phyloP scores from a whole-genome alignment of 805 yeast genomes.

The Kodamaea kaohsiungensis region DNA sequence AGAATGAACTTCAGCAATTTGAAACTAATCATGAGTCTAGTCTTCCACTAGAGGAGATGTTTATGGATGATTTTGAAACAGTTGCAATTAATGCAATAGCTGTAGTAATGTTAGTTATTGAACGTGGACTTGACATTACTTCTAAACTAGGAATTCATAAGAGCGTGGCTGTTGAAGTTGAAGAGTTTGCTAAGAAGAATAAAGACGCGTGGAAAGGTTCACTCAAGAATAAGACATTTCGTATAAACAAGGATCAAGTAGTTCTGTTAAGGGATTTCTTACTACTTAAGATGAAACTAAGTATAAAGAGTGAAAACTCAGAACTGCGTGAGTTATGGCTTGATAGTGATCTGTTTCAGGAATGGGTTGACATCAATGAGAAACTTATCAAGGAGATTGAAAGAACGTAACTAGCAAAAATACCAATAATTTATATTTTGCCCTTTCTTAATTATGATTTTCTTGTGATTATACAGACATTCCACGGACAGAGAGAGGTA shows the following conservation, averaged over 20 bases:
- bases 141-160: neutral
- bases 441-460: no score
- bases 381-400: neutral
- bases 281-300: neutral
- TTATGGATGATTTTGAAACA: neutral
- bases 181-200: slow-evolving; percentile 4
- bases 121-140: neutral
- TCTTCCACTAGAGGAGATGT: neutral
- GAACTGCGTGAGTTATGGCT: neutral
- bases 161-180: neutral
- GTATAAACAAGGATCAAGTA: neutral
- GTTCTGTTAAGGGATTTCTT: neutral
- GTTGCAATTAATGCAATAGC: neutral
- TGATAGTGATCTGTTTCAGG: neutral
- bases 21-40: neutral
- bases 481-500: no score
- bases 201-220: neutral
- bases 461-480: no score
- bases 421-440: no score
- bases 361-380: neutral
- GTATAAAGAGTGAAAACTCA: neutral
- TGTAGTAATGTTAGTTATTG: neutral
- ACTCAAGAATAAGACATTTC: neutral
- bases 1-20: neutral
- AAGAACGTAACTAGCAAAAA: neutral